phyloP scores from a whole-genome alignment of 108 stramenopile genomes.

The Aurantiochytrium sp. region DNA sequence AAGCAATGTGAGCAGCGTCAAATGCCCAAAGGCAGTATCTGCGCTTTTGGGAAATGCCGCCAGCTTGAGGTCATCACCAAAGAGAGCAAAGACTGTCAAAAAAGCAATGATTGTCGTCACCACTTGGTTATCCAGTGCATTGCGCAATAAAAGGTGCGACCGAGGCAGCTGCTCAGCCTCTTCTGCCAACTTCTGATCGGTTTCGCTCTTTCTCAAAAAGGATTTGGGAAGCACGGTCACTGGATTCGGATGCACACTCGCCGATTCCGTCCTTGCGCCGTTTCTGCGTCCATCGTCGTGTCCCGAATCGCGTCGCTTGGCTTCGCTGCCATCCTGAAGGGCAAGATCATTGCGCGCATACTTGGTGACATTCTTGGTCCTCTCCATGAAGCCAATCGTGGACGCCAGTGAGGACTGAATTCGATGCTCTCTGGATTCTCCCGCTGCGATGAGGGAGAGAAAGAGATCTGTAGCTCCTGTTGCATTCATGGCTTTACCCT shows the following conservation, averaged over 20 bases:
- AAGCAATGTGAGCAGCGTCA: not conserved
- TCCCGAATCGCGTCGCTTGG: not conserved
- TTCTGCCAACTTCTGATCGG: not conserved
- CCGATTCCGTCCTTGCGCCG: not conserved
- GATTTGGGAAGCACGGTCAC: not conserved
- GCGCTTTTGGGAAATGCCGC: not conserved
- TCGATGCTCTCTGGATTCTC: not conserved
- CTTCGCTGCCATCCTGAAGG: not conserved
- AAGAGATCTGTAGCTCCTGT: not conserved
- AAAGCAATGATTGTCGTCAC: not conserved
- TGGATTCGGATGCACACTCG: not conserved
- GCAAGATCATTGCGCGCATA: not conserved
- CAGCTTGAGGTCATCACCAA: slow-evolving; percentile 26
- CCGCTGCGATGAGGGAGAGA: not conserved
- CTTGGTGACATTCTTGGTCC: not conserved
- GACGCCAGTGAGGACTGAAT: not conserved
- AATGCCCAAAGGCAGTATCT: not conserved
- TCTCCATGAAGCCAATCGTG: not conserved
- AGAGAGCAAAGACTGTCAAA: slow-evolving; percentile 26
- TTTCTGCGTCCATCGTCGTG: not conserved
- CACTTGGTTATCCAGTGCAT: not conserved
- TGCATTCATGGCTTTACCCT: not conserved
- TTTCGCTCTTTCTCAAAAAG: not conserved
- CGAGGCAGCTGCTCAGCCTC: not conserved
- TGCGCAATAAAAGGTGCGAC: not conserved